Conservation (phyloP, 225 moss, liverwort and hornwort species). For the Anthoceros angustus region DNA sequence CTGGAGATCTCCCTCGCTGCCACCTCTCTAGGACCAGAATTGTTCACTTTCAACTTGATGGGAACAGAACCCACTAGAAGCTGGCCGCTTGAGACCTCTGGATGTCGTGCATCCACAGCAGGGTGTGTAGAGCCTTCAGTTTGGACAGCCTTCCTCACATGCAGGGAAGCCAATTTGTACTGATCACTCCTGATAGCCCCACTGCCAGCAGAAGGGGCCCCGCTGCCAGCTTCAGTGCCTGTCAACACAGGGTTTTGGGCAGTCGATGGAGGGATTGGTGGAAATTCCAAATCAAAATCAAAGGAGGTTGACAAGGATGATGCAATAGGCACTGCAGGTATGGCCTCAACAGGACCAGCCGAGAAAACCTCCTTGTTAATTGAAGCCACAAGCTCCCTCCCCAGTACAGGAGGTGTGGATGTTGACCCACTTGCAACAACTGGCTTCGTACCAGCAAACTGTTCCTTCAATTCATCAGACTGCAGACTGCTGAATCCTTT, state of each 20-base stretch:
- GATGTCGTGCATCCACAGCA: no score
- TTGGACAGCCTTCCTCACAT: no score
- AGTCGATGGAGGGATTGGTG: conserved; percentile 15
- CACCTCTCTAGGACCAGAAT: no score
- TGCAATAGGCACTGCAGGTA: not conserved
- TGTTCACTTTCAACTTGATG: no score
- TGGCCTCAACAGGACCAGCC: conserved; percentile 6
- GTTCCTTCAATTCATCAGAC: not conserved
- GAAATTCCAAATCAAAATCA: conserved; percentile 33
- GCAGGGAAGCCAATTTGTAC: no score
- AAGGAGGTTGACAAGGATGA: conserved; percentile 12
- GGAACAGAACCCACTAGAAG: no score
- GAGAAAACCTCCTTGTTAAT: conserved; percentile 11
- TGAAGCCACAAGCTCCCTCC: conserved; percentile 10
- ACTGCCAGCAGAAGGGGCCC: no score
- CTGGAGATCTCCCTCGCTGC: no score
- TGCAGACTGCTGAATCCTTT: not conserved
- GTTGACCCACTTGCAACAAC: not conserved
- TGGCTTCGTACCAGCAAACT: not conserved
- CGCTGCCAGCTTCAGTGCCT: not conserved
- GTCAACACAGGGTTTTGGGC: not conserved
- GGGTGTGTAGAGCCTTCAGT: no score
- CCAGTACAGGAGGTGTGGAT: conserved; percentile 16
- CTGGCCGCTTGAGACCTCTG: no score
- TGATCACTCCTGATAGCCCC: no score